These are phyloP conservation scores for Pouteria campechiana DNA, from an alignment of 179 eudicot genomes.

Conservation along the genomic window DNA sequence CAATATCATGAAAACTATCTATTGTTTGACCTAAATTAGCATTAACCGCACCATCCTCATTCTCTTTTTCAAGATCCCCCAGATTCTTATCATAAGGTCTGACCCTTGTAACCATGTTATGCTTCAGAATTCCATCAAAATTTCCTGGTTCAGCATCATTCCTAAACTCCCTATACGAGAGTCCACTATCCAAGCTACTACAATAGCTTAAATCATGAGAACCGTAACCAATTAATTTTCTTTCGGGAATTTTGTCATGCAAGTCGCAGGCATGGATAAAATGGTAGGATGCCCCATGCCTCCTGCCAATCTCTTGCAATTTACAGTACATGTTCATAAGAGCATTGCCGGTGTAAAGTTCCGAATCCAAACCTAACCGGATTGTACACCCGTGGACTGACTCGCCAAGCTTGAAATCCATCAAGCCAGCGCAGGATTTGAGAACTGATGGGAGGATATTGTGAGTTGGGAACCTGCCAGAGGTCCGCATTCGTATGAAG, in stretches of 20 bases:
- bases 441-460: slow-evolving; percentile 66
- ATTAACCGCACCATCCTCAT: background rate
- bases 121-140: too few relatives aligned
- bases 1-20: background rate
- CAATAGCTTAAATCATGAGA: background rate
- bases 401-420: slow-evolving; percentile 49
- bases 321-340: slow-evolving; percentile 79
- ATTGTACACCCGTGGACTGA: slow-evolving; percentile 50
- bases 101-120: background rate
- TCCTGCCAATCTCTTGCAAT: slow-evolving; percentile 18
- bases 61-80: background rate
- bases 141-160: background rate
- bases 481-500: slow-evolving; percentile 39
- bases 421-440: slow-evolving; percentile 53
- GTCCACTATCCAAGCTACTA: background rate
- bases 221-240: background rate
- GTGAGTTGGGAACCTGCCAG: slow-evolving; percentile 55
- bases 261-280: slow-evolving; percentile 7
- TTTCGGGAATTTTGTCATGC: slow-evolving; percentile 39
- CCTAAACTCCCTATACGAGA: slow-evolving; percentile 1
- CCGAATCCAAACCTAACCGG: slow-evolving; percentile 45
- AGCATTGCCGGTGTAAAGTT: slow-evolving; percentile 66
- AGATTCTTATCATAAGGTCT: background rate
- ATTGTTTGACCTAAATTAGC: background rate
- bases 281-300: background rate